Base-by-base conservation (phyloP, 805 yeast genomes). In the Pichia paraexigua region DNA sequence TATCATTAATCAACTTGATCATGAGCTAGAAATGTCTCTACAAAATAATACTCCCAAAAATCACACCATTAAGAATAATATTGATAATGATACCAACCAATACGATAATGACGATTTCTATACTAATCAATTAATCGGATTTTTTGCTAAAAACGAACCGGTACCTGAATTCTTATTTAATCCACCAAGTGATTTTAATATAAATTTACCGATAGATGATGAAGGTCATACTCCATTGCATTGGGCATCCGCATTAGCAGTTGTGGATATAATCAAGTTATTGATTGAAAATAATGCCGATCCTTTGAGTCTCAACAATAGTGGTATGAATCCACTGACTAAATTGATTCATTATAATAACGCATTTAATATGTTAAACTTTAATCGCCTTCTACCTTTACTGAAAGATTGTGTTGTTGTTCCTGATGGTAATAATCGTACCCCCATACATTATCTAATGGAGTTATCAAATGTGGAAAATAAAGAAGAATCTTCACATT, bases 221-320 rank as follows among this genome's bases (percentile, higher is more conserved):
- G 94, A 87, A 57, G 92, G 92, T 0, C 90, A 87, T 61, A 82
- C 91, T 0, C 79, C 90, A 1, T 71, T 87, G 49, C 95, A 87
- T 64, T 87, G 95, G 95, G 94, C 95, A 0, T 76, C 88, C 30
- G 83, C 94, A 0, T 77, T 87, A 81, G 92, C 87, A 1, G 78
- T 82, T 53, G 62, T 76, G n/a, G 73, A 76, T 8, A 71, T 85
- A 54, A 75, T 84, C 18, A 81, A 80, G 56, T 70, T 80, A 28
- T 62, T 86, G 28, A 58, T 85, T 21, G 65, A 70, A 7, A 74
- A 81, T 53, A 80, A 84, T 25, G 87, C 88, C 2, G 81, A 82
- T 59, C 83, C 85, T 4, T 56, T 77, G 25, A 65, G 70, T 15
- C 69, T 75, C 47, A 80, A 79, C 53, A 68, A 72, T 50, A 70